These are phyloP conservation scores for Suillus subaureus DNA, from an alignment of 768 basidiomycete genomes.

Conservation along the genomic window DNA sequence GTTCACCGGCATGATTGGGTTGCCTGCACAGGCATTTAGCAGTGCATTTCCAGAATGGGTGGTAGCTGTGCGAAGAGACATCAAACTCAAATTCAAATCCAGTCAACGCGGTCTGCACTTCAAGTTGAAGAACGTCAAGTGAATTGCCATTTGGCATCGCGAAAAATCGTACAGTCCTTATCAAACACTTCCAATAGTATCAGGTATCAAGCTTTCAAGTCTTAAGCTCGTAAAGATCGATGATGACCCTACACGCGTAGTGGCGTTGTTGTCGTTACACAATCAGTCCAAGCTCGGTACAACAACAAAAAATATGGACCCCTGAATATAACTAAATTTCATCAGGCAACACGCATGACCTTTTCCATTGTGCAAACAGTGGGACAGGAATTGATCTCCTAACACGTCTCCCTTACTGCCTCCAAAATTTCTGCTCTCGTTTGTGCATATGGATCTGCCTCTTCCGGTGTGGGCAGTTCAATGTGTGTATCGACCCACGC, in stretches of 20 bases:
- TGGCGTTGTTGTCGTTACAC: background rate
- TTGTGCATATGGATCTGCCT: conserved; percentile 20
- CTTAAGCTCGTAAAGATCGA: background rate
- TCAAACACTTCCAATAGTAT: background rate
- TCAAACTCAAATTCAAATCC: background rate
- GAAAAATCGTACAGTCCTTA: background rate
- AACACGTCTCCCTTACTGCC: conserved; percentile 1
- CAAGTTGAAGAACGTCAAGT: background rate
- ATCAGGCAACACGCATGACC: background rate
- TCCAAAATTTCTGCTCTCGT: conserved; percentile 22
- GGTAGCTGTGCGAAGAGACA: background rate
- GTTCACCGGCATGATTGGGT: background rate
- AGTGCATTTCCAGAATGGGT: background rate
- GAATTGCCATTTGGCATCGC: background rate
- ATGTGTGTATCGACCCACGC: conserved; percentile 71
- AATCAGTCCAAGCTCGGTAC: background rate
- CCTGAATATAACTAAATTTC: background rate
- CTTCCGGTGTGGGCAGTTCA: conserved; percentile 32
- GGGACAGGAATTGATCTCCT: background rate
- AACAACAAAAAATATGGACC: background rate
- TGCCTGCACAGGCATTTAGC: background rate
- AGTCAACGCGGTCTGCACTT: background rate
- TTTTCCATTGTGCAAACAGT: background rate
- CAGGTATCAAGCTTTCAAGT: background rate
- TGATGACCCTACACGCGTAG: background rate